Percentiles rank a stretch among this genome's conserved stretches.
These are phyloP conservation scores for Triticum urartu DNA, from an alignment of 176 grass and related monocot species.

Conservation along the genomic window DNA sequence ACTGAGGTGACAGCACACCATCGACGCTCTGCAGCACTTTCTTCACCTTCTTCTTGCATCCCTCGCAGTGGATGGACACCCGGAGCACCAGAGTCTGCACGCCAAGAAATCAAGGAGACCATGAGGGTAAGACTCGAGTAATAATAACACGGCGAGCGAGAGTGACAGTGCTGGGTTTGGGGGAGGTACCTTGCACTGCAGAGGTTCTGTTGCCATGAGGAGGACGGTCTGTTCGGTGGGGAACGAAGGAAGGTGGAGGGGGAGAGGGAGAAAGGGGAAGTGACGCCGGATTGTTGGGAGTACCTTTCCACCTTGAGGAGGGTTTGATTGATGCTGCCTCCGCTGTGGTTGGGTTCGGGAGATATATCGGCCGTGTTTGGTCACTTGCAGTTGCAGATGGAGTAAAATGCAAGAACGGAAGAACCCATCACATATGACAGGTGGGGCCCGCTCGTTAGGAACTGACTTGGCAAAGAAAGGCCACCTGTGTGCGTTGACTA, in stretches of 20 bases:
- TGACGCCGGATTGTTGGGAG: background rate
- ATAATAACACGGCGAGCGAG: background rate
- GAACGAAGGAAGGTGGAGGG: background rate
- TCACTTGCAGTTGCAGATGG: too few relatives aligned
- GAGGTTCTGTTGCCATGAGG: constrained; percentile 30
- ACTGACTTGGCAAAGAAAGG: too few relatives aligned
- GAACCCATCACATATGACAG: too few relatives aligned
- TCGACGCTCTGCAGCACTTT: constrained; percentile 42
- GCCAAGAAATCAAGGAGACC: background rate
- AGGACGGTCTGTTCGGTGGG: background rate
- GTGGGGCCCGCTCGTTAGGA: too few relatives aligned
- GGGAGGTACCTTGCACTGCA: constrained; percentile 27
- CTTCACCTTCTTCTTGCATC: constrained; percentile 65
- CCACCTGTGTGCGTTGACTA: too few relatives aligned
- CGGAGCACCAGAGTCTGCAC: constrained; percentile 36
- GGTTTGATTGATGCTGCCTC: background rate
- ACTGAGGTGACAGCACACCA: constrained; percentile 23
- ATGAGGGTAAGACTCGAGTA: background rate
- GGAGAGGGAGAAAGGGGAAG: constrained; percentile 1
- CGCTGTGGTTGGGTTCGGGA: background rate
- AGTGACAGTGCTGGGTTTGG: background rate
- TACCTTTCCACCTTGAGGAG: background rate
- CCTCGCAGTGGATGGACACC: constrained; percentile 52
- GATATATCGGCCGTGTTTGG: constrained; percentile 7
- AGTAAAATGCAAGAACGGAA: too few relatives aligned